Conservation (phyloP, 2,329 filamentous ascomycete species). For the Fusarium beomiforme region DNA sequence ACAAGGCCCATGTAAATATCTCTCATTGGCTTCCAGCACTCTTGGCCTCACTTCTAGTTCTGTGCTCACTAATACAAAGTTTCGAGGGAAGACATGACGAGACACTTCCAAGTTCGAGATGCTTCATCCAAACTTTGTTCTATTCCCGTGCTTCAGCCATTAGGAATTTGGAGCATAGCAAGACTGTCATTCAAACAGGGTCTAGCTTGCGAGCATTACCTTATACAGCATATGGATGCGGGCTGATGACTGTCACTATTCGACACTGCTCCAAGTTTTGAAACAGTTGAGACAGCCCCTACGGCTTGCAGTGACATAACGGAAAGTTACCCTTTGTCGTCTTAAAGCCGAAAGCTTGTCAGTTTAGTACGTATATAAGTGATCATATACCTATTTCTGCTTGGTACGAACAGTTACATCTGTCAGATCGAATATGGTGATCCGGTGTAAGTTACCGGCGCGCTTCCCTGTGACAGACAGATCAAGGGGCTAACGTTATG, state of each 20-base stretch:
- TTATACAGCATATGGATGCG: neutral
- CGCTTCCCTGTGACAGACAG: conserved; percentile 10
- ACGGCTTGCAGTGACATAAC: neutral
- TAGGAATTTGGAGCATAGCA: neutral
- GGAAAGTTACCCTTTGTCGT: neutral
- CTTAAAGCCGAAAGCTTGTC: conserved; percentile 2
- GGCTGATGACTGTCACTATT: neutral
- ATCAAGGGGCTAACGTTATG: conserved; percentile 12
- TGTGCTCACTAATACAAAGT: neutral
- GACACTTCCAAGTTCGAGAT: neutral
- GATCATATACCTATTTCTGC: conserved; percentile 4
- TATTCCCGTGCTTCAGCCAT: neutral
- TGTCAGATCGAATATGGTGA: conserved; percentile 6
- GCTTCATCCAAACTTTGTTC: neutral
- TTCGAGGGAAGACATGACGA: neutral
- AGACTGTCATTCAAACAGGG: neutral
- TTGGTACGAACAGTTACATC: conserved; percentile 16
- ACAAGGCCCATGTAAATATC: neutral
- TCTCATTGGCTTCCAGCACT: neutral
- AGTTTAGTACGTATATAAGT: neutral
- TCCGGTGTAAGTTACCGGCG: conserved; percentile 12
- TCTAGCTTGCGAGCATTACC: conserved; percentile 1
- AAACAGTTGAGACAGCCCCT: neutral
- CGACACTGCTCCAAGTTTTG: neutral
- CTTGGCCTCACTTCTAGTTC: neutral